phyloP scores from a whole-genome alignment of 176 grass and related monocot genomes.

The Carex cristatella region DNA sequence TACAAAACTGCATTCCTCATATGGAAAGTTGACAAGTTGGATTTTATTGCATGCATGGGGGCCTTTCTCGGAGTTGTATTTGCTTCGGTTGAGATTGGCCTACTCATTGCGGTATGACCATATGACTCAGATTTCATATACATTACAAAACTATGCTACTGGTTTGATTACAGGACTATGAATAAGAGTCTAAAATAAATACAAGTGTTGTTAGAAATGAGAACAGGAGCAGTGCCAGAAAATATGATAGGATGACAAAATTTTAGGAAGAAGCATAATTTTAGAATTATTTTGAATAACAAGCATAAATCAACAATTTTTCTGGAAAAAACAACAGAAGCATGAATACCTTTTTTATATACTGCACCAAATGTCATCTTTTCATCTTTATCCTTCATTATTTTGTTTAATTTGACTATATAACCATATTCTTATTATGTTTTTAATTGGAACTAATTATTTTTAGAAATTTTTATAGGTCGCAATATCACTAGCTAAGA shows the following conservation, averaged over 20 bases:
- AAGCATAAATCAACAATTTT: no score
- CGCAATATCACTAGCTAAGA: constrained; percentile 79
- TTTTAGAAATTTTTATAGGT: constrained; percentile 36
- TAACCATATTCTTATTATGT: not conserved
- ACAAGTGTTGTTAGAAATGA: not conserved
- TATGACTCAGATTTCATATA: not conserved
- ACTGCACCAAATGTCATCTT: not conserved
- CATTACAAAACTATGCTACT: not conserved
- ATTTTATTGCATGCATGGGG: constrained; percentile 94
- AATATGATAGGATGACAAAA: no score
- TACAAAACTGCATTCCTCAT: constrained; percentile 78
- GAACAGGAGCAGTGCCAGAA: not conserved
- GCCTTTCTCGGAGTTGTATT: constrained; percentile 90
- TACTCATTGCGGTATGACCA: constrained; percentile 80
- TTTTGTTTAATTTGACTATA: not conserved
- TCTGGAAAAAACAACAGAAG: no score
- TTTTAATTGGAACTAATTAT: not conserved
- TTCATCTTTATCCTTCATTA: not conserved
- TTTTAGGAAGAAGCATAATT: no score
- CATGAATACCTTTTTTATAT: not conserved
- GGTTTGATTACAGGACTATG: not conserved
- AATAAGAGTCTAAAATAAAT: not conserved
- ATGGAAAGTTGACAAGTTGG: constrained; percentile 96
- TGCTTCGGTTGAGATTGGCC: constrained; percentile 75
- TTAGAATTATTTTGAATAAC: no score